A percentile compares a stretch with the other conserved stretches of the same genome.
Evolutionary conservation across 768 basidiomycete genomes (phyloP).

Genomic region (Amanita rimosa): DNA sequence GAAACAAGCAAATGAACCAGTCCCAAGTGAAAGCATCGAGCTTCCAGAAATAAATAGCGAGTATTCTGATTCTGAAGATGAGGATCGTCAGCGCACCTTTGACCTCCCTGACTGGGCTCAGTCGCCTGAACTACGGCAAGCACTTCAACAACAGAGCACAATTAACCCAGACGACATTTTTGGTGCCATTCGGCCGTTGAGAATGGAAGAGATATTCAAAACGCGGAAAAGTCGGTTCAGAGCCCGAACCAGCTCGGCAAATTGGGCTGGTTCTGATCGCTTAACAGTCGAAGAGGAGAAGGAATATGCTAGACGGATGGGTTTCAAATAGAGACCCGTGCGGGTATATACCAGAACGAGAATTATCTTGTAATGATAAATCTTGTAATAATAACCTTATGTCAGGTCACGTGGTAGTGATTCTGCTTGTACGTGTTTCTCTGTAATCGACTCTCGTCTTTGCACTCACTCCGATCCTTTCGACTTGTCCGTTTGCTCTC

Average conservation of each 20-base stretch:
- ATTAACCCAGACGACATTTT: slow-evolving; percentile 90
- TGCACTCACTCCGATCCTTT: slow-evolving; percentile 10
- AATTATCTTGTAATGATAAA: not conserved
- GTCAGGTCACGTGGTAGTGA: slow-evolving; percentile 4
- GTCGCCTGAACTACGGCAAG: slow-evolving; percentile 73
- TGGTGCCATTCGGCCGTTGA: slow-evolving; percentile 73
- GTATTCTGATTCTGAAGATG: slow-evolving; percentile 94
- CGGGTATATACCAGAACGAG: not conserved
- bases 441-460: slow-evolving; percentile 11
- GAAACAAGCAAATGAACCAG: slow-evolving; percentile 26
- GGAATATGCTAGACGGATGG: slow-evolving; percentile 88
- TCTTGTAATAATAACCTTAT: not conserved
- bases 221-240: slow-evolving; percentile 70
- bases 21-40: slow-evolving; percentile 75
- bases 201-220: slow-evolving; percentile 92
- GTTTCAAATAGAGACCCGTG: slow-evolving; percentile 42
- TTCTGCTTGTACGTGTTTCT: slow-evolving; percentile 11
- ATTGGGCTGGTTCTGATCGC: slow-evolving; percentile 90
- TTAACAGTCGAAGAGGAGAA: slow-evolving; percentile 76
- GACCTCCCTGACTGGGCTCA: slow-evolving; percentile 85
- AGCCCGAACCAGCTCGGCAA: slow-evolving; percentile 86
- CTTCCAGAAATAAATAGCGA: slow-evolving; percentile 95
- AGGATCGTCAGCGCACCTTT: slow-evolving; percentile 62
- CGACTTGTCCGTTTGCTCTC: not conserved
- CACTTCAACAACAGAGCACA: slow-evolving; percentile 73